Evolutionary conservation across 345 rosid species (phyloP).

Genomic region (Eucalyptus sideroxylon): DNA sequence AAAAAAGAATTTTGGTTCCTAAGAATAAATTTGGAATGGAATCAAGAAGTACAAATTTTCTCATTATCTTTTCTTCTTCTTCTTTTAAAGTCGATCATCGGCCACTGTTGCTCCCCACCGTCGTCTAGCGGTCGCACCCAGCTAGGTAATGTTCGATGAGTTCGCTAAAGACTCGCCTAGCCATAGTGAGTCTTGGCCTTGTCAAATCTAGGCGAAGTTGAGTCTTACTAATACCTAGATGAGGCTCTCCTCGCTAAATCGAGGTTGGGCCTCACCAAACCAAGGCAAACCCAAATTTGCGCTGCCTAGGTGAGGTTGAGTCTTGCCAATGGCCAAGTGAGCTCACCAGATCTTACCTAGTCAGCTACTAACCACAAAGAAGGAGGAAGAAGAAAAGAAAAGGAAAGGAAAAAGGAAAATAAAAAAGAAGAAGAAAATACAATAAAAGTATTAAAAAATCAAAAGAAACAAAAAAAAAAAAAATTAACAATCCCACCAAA

Average conservation of each 20-base stretch:
- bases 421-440: too few relatives aligned
- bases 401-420: accelerated
- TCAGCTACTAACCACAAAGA: accelerated
- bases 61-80: too few relatives aligned
- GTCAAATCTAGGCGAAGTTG: accelerated
- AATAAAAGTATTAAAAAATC: too few relatives aligned
- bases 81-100: accelerated
- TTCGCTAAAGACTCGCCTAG: accelerated
- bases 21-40: accelerated
- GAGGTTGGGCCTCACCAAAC: too few relatives aligned
- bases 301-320: accelerated
- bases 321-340: accelerated
- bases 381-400: too few relatives aligned
- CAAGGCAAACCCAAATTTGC: accelerated
- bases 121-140: accelerated
- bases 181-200: accelerated
- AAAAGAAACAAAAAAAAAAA: too few relatives aligned
- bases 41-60: too few relatives aligned
- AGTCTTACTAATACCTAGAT: accelerated
- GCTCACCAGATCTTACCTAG: accelerated
- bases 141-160: accelerated
- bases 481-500: accelerated
- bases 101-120: accelerated
- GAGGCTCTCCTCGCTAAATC: too few relatives aligned
- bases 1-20: too few relatives aligned